Conservation (phyloP, 208 protist species). For the Leishmania major region DNA sequence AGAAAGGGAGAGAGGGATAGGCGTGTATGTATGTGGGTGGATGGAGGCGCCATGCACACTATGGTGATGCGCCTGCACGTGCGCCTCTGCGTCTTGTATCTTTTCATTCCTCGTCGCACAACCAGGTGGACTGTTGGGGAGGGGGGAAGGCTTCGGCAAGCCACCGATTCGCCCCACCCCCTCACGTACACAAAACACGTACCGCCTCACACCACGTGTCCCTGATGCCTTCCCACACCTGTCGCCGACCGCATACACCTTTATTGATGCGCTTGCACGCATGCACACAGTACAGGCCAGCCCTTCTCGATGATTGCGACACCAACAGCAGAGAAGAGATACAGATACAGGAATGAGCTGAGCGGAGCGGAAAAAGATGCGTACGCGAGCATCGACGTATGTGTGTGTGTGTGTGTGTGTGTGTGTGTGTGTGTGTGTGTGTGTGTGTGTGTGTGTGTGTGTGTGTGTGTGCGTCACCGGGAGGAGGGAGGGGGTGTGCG, state of each 20-base stretch:
- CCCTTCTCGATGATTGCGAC: not conserved
- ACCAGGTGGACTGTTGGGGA: not conserved
- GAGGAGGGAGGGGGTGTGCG: not conserved
- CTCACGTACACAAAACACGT: not conserved
- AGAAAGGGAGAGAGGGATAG: not conserved
- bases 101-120: not conserved
- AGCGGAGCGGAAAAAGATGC: not conserved
- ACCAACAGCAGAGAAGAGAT: not conserved
- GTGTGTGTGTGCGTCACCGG: not conserved
- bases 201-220: not conserved
- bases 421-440: not conserved
- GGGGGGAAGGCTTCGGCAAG: not conserved
- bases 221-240: not conserved
- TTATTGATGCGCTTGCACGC: not conserved
- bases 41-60: not conserved
- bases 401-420: not conserved
- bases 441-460: not conserved
- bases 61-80: not conserved
- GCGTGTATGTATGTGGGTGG: slow-evolving; percentile 2
- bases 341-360: not conserved
- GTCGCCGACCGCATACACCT: not conserved
- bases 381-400: not conserved
- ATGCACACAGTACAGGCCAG: not conserved
- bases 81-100: not conserved
- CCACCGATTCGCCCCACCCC: not conserved